Conservation (phyloP, 176 grass and related monocot genomes). For the Carex cristatella region DNA sequence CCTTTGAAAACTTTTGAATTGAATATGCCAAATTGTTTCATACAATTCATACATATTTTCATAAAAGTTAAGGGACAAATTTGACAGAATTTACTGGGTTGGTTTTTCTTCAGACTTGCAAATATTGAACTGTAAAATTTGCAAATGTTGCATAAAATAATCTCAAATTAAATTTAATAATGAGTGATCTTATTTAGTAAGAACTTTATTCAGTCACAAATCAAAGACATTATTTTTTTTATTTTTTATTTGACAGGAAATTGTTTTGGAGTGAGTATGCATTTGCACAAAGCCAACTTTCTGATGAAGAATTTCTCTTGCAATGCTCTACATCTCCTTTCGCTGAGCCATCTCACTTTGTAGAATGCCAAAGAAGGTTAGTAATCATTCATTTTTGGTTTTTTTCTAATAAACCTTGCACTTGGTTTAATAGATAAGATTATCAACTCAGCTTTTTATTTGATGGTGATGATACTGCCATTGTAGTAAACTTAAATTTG, state of each 20-base stretch:
- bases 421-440: neutral
- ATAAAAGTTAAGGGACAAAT: neutral
- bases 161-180: neutral
- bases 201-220: neutral
- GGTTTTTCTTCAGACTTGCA: neutral
- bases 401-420: conserved; percentile 1
- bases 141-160: neutral
- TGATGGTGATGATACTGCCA: neutral
- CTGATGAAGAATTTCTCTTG: conserved; percentile 62
- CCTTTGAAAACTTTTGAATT: neutral
- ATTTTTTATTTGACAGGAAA: conserved; percentile 42
- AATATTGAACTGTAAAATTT: neutral
- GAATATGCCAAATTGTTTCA: neutral
- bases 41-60: neutral
- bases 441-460: conserved; percentile 1
- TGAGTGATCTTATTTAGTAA: neutral
- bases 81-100: neutral
- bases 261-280: conserved; percentile 44
- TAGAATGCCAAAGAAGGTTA: conserved; percentile 84
- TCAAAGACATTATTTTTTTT: no score
- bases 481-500: neutral
- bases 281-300: conserved; percentile 42
- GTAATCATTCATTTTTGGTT: neutral
- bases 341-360: conserved; percentile 81
- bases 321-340: conserved; percentile 78